Evolutionary conservation across 768 basidiomycete genomes (phyloP).

Genomic region (Rhizopogon sp.): DNA sequence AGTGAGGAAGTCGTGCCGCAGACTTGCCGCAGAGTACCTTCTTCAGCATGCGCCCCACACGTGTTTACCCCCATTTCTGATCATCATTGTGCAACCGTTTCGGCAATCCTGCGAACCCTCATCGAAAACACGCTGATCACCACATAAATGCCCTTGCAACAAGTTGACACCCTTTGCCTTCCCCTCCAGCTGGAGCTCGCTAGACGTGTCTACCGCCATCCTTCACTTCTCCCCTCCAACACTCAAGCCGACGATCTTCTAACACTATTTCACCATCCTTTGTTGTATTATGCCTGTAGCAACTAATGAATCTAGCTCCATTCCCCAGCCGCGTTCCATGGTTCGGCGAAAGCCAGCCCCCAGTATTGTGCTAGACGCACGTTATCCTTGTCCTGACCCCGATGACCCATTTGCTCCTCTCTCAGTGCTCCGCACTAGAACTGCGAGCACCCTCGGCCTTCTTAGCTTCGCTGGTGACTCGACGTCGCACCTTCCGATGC

Average conservation of each 20-base stretch:
- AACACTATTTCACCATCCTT: conserved; percentile 6
- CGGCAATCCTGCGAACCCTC: conserved; percentile 18
- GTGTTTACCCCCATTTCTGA: conserved; percentile 11
- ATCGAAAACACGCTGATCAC: conserved; percentile 29
- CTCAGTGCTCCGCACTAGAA: conserved; percentile 56
- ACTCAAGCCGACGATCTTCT: conserved; percentile 7
- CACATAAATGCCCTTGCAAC: conserved; percentile 24
- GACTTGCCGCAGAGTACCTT: conserved; percentile 11
- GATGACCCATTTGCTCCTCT: conserved; percentile 68
- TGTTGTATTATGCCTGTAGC: conserved; percentile 26
- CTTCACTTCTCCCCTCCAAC: conserved; percentile 2
- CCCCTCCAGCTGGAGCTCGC: conserved; percentile 12
- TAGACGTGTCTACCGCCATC: conserved; percentile 1
- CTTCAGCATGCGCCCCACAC: conserved; percentile 5
- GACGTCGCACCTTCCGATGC: conserved; percentile 25
- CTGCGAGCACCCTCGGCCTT: conserved; percentile 37
- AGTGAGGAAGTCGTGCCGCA: conserved; percentile 19
- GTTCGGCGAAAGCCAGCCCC: conserved; percentile 55
- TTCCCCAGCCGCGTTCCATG: conserved; percentile 15
- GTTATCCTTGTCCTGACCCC: conserved; percentile 67
- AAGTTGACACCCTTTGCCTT: conserved; percentile 5
- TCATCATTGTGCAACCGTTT: conserved; percentile 2
- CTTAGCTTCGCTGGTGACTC: conserved; percentile 25
- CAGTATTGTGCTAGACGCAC: conserved; percentile 40
- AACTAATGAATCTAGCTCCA: conserved; percentile 17